Conservation (phyloP, 257 asterid genomes). For the Knoxia roxburghii region DNA sequence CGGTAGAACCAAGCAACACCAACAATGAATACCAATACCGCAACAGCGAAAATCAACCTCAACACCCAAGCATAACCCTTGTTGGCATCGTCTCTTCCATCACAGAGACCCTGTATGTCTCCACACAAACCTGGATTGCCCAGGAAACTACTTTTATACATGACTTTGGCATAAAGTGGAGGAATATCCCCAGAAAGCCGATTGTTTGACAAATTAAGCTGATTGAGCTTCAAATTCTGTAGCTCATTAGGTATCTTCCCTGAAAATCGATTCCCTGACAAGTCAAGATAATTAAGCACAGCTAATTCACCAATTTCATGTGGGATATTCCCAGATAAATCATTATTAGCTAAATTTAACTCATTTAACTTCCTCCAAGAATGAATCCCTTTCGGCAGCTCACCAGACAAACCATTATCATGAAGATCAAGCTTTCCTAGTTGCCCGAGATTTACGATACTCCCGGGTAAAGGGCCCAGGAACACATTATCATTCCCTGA, state of each 20-base stretch:
- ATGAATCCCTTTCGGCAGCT: conserved; percentile 58
- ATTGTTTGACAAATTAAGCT: conserved; percentile 71
- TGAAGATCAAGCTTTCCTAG: conserved; percentile 86
- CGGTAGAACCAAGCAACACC: conserved; percentile 67
- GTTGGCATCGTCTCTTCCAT: conserved; percentile 36
- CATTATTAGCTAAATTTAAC: conserved; percentile 72
- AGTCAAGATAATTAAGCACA: conserved; percentile 84
- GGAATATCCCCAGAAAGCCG: conserved; percentile 82
- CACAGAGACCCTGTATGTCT: conserved; percentile 68
- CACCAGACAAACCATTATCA: conserved; percentile 58
- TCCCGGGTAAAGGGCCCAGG: conserved; percentile 68
- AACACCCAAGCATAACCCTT: conserved; percentile 56
- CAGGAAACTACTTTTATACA: conserved; percentile 71
- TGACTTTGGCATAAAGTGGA: conserved; percentile 62
- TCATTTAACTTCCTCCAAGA: conserved; percentile 81
- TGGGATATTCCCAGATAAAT: conserved; percentile 69
- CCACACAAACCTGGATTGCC: conserved; percentile 89
- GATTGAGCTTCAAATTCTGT: conserved; percentile 89
- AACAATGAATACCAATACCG: conserved; percentile 54
- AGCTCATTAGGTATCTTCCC: conserved; percentile 64
- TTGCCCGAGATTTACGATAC: conserved; percentile 70
- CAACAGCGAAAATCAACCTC: conserved; percentile 50
- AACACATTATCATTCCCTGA: conserved; percentile 55
- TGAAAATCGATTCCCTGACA: conserved; percentile 65
- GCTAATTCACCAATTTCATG: conserved; percentile 67